Percentiles rank a stretch among this genome's conserved stretches.
Evolutionary conservation across 306 rosid genomes (phyloP).

Genomic region (Gleditsia sinensis): DNA sequence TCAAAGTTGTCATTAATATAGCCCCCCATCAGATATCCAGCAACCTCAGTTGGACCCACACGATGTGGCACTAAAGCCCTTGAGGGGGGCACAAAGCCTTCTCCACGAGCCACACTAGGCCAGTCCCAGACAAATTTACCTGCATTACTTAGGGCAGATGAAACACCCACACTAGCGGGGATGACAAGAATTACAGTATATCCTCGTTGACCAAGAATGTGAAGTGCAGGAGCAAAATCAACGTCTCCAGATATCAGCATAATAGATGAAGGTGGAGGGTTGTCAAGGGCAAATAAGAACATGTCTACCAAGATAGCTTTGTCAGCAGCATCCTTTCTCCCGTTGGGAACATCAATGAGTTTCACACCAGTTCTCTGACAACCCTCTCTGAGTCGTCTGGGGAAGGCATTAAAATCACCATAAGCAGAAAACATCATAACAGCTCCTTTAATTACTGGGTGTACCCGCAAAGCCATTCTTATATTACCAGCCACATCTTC

Average conservation of each 20-base stretch:
- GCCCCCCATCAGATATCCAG: slow-evolving; percentile 72
- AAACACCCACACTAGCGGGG: slow-evolving; percentile 88
- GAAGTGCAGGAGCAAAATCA: slow-evolving; percentile 95
- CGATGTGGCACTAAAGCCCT: slow-evolving; percentile 60
- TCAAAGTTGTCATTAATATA: slow-evolving; percentile 57
- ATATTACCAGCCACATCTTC: slow-evolving; percentile 94
- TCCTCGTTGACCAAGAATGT: slow-evolving; percentile 96
- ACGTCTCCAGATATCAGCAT: slow-evolving; percentile 96
- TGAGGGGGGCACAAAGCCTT: slow-evolving; percentile 76
- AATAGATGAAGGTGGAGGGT: slow-evolving; percentile 93
- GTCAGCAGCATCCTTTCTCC: slow-evolving; percentile 98
- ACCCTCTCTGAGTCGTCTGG: slow-evolving; percentile 89
- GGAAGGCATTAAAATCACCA: slow-evolving; percentile 94
- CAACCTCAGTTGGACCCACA: slow-evolving; percentile 52
- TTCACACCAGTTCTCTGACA: slow-evolving; percentile 98
- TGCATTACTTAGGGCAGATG: slow-evolving; percentile 93
- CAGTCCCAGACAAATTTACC: slow-evolving; percentile 99
- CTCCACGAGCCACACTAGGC: slow-evolving; percentile 94
- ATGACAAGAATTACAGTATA: slow-evolving; percentile 87
- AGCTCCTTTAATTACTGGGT: slow-evolving; percentile 86
- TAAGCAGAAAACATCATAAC: slow-evolving; percentile 85
- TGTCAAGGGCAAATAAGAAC: slow-evolving; percentile 98
- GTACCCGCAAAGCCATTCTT: slow-evolving; percentile 92
- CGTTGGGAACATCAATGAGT: slow-evolving; percentile 94
- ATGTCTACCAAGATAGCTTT: slow-evolving; percentile 97